phyloP scores from a whole-genome alignment of 805 yeast genomes.

The Saccharomycopsis capsularis region DNA sequence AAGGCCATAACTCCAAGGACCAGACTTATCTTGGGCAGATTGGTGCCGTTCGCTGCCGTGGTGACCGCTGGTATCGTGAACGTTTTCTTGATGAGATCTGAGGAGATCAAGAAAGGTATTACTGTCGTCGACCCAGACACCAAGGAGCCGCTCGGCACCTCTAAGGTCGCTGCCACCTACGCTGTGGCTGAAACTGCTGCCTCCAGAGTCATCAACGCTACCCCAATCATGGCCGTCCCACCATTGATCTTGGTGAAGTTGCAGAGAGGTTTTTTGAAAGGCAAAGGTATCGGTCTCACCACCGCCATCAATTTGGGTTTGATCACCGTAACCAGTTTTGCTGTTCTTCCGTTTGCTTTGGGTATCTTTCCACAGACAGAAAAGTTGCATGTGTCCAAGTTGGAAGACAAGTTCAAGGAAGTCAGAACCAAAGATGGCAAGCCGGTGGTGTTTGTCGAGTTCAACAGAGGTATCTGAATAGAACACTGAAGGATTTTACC shows the following conservation, averaged over 20 bases:
- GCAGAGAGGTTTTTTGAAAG: conserved; percentile 63
- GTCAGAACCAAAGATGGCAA: conserved; percentile 58
- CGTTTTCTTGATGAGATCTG: conserved; percentile 94
- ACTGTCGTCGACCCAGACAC: conserved; percentile 46
- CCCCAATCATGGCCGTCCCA: conserved; percentile 96
- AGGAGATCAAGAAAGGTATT: conserved; percentile 84
- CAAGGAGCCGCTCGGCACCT: conserved; percentile 60
- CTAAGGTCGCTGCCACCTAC: conserved; percentile 78
- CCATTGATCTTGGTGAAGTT: conserved; percentile 76
- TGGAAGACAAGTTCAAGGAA: conserved; percentile 60
- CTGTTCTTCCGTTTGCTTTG: conserved; percentile 87
- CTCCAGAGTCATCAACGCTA: conserved; percentile 89
- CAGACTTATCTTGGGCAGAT: conserved; percentile 65
- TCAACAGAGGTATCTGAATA: conserved; percentile 91
- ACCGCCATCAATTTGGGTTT: conserved; percentile 76
- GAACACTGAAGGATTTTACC: no score
- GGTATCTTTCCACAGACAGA: conserved; percentile 93
- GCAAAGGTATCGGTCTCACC: conserved; percentile 58
- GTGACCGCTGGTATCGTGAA: conserved; percentile 95
- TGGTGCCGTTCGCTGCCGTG: conserved; percentile 98
- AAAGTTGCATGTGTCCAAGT: conserved; percentile 43
- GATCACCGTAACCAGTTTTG: conserved; percentile 77
- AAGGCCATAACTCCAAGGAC: conserved; percentile 64
- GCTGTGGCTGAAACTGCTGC: conserved; percentile 98
- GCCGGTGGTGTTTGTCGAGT: conserved; percentile 55